Evolutionary conservation across 805 yeast species (phyloP), one percentile per base, ranked within the genome.

Genomic region (Metschnikowia baotianmanensis): DNA sequence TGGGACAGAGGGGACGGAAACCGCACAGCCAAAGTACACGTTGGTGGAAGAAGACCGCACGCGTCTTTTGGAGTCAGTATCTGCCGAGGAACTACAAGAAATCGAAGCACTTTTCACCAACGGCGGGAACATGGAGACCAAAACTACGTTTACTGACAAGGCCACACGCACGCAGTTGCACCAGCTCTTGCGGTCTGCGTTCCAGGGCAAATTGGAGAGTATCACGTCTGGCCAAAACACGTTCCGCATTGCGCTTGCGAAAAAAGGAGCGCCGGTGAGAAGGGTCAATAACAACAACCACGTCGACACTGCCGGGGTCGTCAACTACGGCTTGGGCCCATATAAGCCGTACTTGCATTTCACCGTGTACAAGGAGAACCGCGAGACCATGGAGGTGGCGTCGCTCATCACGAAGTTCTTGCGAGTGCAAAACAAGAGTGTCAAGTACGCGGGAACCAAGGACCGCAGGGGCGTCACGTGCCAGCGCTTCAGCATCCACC

Each of bases 301-400:
- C 52, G 64, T 66, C 39, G 72, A 64, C 50, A 70, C 67, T 42
- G 58, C 77, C 44, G 82, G 82, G 19, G 75, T 76, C 3, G 73
- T 82, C 33, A 77, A 80, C 49, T 83, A 82, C 64, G 86, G 88
- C 0, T 71, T 85, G 42, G 97, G 96, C 2, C 80, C 83, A 21
- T 69, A 73, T 42, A 81, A 82, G 50, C 75, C 77, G 31, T 86
- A 66, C 61, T 65, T 90, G 32, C 90, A 85, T 55, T 83, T 90
- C 56, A 79, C 85, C 10, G 67, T 93, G 20, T 89, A 86, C 69
- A 93, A 93, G 61, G 97, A 93, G 58, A 93, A 93, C 65, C 86
- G 90, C 59, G 99, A 93, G 52, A 90, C 99, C 1, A 87, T 93
- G 96, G 97, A 93, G 65, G 93, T 87, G 11, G 93, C 93, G 1